Evolutionary conservation across 768 basidiomycete species (phyloP).

Genomic region (Nevesoporus exiguus): DNA sequence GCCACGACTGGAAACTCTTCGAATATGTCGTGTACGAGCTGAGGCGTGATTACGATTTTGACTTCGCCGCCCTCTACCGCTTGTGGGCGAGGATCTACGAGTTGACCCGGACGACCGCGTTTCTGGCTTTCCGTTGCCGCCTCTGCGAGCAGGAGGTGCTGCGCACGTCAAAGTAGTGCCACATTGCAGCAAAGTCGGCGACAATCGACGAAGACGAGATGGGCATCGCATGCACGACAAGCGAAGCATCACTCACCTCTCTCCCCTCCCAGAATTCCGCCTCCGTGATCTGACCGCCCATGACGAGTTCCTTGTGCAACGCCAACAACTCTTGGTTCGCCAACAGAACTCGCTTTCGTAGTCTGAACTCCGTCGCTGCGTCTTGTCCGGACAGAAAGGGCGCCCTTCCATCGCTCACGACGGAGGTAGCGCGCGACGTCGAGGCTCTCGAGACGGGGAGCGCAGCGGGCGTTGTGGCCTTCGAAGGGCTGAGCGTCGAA

Average conservation of each 20-base stretch:
- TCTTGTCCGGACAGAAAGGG: conserved; percentile 58
- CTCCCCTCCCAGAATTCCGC: conserved; percentile 97
- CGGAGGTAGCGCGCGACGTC: conserved; percentile 60
- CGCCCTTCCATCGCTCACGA: conserved; percentile 50
- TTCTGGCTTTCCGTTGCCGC: conserved; percentile 68
- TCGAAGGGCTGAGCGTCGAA: conserved; percentile 15
- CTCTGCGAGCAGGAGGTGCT: conserved; percentile 79
- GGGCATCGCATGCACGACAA: not conserved
- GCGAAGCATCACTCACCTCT: conserved; percentile 53
- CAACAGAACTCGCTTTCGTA: conserved; percentile 77
- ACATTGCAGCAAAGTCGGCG: not conserved
- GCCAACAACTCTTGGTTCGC: conserved; percentile 73
- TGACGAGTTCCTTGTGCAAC: conserved; percentile 87
- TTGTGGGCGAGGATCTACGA: conserved; percentile 86
- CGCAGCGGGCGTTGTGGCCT: conserved; percentile 33
- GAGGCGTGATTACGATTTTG: conserved; percentile 87
- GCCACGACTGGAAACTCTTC: conserved; percentile 96
- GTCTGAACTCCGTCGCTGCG: conserved; percentile 61
- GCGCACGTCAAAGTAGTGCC: not conserved
- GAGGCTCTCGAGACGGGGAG: conserved; percentile 40
- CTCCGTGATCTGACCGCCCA: conserved; percentile 81
- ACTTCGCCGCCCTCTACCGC: conserved; percentile 76
- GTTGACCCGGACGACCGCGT: conserved; percentile 79
- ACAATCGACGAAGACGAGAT: not conserved
- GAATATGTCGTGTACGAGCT: conserved; percentile 93